Percentiles rank a stretch among this genome's conserved stretches.
Conservation (phyloP, 139 green algal genomes). For the Chlamydomonas sp. region DNA sequence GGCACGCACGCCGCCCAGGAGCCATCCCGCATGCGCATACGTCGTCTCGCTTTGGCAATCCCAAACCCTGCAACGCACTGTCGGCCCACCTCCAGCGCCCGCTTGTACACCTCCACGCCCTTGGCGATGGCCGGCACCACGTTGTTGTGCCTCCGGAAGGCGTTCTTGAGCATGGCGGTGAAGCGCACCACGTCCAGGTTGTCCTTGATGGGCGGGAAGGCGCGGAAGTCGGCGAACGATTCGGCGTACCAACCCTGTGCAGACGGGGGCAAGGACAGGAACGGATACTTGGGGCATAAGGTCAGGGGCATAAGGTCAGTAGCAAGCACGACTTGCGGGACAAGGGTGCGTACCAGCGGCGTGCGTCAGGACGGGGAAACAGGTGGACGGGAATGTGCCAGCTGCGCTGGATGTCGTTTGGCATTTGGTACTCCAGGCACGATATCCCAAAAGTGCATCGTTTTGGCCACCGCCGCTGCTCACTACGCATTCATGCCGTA, state of each 20-base stretch:
- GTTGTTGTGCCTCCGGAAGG: conserved; percentile 36
- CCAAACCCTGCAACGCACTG: background rate
- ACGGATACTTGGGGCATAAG: background rate
- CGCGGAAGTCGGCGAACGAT: conserved; percentile 85
- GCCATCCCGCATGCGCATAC: too few species aligned
- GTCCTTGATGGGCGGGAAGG: conserved; percentile 74
- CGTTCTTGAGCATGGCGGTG: conserved; percentile 26
- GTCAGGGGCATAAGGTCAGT: background rate
- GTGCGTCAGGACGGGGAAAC: too few species aligned
- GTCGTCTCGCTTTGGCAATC: too few species aligned
- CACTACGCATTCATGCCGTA: too few species aligned
- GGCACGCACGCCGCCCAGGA: too few species aligned
- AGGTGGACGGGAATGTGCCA: too few species aligned
- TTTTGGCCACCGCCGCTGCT: too few species aligned
- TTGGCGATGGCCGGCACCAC: conserved; percentile 54
- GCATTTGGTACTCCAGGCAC: too few species aligned
- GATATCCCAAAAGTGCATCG: too few species aligned
- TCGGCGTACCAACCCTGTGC: conserved; percentile 81
- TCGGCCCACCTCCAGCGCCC: conserved; percentile 13
- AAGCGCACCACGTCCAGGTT: conserved; percentile 56
- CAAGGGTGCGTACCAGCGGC: too few species aligned
- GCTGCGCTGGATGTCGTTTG: too few species aligned
- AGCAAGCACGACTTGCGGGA: background rate
- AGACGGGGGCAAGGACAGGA: background rate
- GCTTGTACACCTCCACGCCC: conserved; percentile 48